Evolutionary conservation across 352 stramenopile species (phyloP).

Genomic region (Phytopythium vexans): DNA sequence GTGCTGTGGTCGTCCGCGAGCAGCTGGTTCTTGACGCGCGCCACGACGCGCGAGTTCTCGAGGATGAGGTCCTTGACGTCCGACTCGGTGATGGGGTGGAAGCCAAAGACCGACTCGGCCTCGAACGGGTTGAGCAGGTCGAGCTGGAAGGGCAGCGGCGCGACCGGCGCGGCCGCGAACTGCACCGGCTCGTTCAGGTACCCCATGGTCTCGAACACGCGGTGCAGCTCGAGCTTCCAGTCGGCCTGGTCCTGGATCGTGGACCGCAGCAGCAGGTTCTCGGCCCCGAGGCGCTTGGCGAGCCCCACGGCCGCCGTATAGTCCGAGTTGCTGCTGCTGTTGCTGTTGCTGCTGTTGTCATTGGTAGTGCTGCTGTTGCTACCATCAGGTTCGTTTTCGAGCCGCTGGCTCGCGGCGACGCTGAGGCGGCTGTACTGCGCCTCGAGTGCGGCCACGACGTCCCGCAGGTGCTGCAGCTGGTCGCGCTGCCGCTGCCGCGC

Average conservation of each 20-base stretch:
- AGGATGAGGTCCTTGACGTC: constrained; percentile 46
- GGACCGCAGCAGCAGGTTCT: constrained; percentile 48
- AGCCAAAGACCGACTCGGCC: constrained; percentile 39
- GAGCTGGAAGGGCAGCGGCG: constrained; percentile 17
- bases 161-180: constrained; percentile 10
- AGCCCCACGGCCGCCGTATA: constrained; percentile 25
- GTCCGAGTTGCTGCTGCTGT: constrained; percentile 10
- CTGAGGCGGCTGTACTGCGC: constrained; percentile 37
- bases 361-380: not conserved
- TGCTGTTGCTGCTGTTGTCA: not conserved
- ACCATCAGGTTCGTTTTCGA: not conserved
- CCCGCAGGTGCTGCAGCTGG: constrained; percentile 34
- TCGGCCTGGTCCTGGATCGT: constrained; percentile 41
- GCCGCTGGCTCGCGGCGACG: constrained; percentile 14
- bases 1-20: constrained; percentile 2
- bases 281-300: constrained; percentile 38
- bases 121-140: constrained; percentile 27
- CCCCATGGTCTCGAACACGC: constrained; percentile 46
- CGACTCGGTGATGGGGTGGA: constrained; percentile 18
- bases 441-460: constrained; percentile 37
- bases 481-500: constrained; percentile 46
- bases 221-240: constrained; percentile 42
- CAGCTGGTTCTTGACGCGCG: constrained; percentile 27
- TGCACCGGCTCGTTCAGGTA: constrained; percentile 21
- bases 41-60: constrained; percentile 24